phyloP scores from a whole-genome alignment of 2,329 filamentous ascomycete species.

The Aspergillus sp. region DNA sequence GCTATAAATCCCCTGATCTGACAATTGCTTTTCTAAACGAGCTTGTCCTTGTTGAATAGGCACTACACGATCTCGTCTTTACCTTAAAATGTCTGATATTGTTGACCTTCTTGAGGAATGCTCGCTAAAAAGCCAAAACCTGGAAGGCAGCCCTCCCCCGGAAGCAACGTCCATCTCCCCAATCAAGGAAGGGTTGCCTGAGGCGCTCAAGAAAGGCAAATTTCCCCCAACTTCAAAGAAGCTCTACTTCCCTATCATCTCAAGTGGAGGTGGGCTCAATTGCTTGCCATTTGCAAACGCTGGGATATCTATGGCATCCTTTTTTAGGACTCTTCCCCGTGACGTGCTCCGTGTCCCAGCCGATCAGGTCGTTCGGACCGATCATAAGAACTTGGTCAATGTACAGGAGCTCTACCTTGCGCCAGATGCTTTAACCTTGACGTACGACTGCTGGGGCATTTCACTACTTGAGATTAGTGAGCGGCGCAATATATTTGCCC shows the following conservation, averaged over 20 bases:
- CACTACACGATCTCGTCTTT: neutral
- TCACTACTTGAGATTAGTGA: slow-evolving; percentile 13
- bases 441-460: slow-evolving; percentile 13
- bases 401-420: slow-evolving; percentile 13
- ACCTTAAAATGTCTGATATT: slow-evolving; percentile 6
- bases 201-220: slow-evolving; percentile 5
- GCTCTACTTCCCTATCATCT: slow-evolving; percentile 11
- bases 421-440: slow-evolving; percentile 3
- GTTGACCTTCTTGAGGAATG: slow-evolving; percentile 8
- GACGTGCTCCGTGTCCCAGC: slow-evolving; percentile 8
- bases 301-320: slow-evolving; percentile 5
- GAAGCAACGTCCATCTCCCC: neutral
- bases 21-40: no score
- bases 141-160: neutral
- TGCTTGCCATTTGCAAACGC: slow-evolving; percentile 6
- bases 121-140: neutral
- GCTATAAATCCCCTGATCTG: no score
- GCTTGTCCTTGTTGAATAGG: neutral
- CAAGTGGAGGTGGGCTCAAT: slow-evolving; percentile 10
- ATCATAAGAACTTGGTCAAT: slow-evolving; percentile 14
- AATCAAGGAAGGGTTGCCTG: slow-evolving; percentile 3
- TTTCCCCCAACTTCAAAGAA: slow-evolving; percentile 12
- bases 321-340: slow-evolving; percentile 14
- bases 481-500: slow-evolving; percentile 8
- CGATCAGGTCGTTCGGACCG: slow-evolving; percentile 2